Evolutionary conservation across 768 basidiomycete genomes (phyloP).

Genomic region (Termitomyces sp.): DNA sequence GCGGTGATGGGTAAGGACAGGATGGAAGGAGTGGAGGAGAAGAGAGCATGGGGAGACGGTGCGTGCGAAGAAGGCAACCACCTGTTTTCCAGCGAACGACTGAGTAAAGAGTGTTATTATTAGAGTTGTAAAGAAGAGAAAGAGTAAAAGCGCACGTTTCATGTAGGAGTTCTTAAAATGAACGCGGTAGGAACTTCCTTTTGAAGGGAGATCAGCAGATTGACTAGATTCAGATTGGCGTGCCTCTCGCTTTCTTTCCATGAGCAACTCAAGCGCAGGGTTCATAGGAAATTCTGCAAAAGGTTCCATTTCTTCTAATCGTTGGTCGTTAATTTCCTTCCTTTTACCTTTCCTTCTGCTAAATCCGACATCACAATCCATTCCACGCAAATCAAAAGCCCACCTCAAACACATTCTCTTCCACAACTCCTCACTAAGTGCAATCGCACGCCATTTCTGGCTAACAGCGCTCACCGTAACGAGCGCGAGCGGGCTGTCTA

Average conservation of each 20-base stretch:
- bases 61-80: conserved; percentile 58
- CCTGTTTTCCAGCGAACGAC: conserved; percentile 80
- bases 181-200: conserved; percentile 37
- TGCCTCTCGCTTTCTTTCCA: not conserved
- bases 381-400: conserved; percentile 29
- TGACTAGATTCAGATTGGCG: not conserved
- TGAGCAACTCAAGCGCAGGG: not conserved
- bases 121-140: not conserved
- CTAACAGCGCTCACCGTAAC: conserved; percentile 67
- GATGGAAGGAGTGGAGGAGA: conserved; percentile 1
- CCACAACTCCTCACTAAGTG: conserved; percentile 79
- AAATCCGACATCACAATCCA: not conserved
- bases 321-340: not conserved
- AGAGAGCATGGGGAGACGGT: conserved; percentile 76
- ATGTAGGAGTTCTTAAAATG: conserved; percentile 72
- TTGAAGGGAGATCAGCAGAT: not conserved
- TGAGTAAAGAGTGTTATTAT: conserved; percentile 17
- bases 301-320: not conserved
- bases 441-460: conserved; percentile 61
- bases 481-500: conserved; percentile 72
- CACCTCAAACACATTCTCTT: conserved; percentile 61
- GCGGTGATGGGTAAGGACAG: conserved; percentile 13
- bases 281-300: not conserved
- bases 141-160: conserved; percentile 45
- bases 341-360: not conserved